Percentiles rank a stretch among this genome's conserved stretches.
phyloP scores from a whole-genome alignment of 1,284 basidiomycete genomes.

The Ustilago crameri region DNA sequence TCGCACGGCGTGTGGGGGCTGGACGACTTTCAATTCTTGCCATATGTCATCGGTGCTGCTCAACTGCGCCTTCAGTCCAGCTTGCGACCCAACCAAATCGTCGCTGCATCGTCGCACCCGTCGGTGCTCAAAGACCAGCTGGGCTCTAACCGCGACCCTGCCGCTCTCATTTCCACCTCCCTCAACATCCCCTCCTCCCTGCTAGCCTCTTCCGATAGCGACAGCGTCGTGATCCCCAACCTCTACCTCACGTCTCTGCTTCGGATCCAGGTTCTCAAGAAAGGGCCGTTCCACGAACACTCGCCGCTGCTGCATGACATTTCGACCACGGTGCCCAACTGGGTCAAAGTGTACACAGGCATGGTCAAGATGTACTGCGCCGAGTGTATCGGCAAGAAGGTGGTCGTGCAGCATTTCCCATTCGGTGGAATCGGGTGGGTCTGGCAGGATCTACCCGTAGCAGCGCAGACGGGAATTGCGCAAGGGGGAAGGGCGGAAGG shows the following conservation, averaged over 20 bases:
- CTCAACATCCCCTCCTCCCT: slow-evolving; percentile 6
- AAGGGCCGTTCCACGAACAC: slow-evolving; percentile 61
- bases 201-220: background rate
- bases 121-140: slow-evolving; percentile 21
- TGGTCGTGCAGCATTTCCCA: slow-evolving; percentile 93
- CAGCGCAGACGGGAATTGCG: background rate
- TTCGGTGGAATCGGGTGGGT: slow-evolving; percentile 73
- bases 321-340: slow-evolving; percentile 83
- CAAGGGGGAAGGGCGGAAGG: background rate
- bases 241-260: slow-evolving; percentile 73
- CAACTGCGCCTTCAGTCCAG: slow-evolving; percentile 74
- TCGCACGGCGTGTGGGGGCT: slow-evolving; percentile 98
- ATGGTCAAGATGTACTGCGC: slow-evolving; percentile 96
- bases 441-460: slow-evolving; percentile 14
- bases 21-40: slow-evolving; percentile 88
- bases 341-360: slow-evolving; percentile 88
- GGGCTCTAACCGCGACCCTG: background rate
- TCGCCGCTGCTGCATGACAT: slow-evolving; percentile 85
- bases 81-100: slow-evolving; percentile 15
- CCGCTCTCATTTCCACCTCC: slow-evolving; percentile 11
- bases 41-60: slow-evolving; percentile 90
- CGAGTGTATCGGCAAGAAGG: slow-evolving; percentile 93
- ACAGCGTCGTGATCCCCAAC: slow-evolving; percentile 35
- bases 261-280: slow-evolving; percentile 70
- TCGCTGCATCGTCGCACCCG: slow-evolving; percentile 10